These are phyloP conservation scores for Aspergillus alliaceus DNA, from an alignment of 2,329 filamentous ascomycete species.

Conservation along the genomic window DNA sequence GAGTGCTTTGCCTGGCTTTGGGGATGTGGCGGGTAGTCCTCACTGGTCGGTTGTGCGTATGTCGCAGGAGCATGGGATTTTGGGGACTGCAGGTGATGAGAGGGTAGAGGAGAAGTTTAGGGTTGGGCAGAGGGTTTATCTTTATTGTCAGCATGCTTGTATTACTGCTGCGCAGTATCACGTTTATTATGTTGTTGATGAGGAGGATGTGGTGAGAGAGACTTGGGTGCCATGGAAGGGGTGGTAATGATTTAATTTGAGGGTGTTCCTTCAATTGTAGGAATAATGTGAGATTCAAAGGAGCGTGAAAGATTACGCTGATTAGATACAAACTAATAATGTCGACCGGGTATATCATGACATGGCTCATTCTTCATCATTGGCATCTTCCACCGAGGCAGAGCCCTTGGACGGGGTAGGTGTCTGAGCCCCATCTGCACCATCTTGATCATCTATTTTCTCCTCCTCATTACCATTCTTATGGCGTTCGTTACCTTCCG, in stretches of 20 bases:
- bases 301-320: neutral
- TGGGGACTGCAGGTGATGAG: slow-evolving; percentile 46
- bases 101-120: slow-evolving; percentile 46
- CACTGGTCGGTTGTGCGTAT: slow-evolving; percentile 64
- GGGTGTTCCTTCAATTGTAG: no score
- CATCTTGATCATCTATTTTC: neutral
- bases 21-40: slow-evolving; percentile 67
- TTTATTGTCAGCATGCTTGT: slow-evolving; percentile 81
- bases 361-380: slow-evolving; percentile 1
- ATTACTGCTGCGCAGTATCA: slow-evolving; percentile 69
- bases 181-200: slow-evolving; percentile 72
- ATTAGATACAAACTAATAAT: neutral
- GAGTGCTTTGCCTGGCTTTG: slow-evolving; percentile 68
- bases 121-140: slow-evolving; percentile 65
- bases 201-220: slow-evolving; percentile 21
- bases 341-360: neutral
- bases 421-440: neutral
- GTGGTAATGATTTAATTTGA: no score
- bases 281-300: neutral
- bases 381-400: slow-evolving; percentile 9
- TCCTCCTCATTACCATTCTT: neutral
- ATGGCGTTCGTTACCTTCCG: neutral
- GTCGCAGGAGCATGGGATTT: slow-evolving; percentile 75
- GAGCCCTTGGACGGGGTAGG: neutral
- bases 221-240: slow-evolving; percentile 30